Percentiles rank a stretch among this genome's conserved stretches.
Evolutionary conservation across 2,329 filamentous ascomycete genomes (phyloP).

Genomic region (Venturia aucupariae): DNA sequence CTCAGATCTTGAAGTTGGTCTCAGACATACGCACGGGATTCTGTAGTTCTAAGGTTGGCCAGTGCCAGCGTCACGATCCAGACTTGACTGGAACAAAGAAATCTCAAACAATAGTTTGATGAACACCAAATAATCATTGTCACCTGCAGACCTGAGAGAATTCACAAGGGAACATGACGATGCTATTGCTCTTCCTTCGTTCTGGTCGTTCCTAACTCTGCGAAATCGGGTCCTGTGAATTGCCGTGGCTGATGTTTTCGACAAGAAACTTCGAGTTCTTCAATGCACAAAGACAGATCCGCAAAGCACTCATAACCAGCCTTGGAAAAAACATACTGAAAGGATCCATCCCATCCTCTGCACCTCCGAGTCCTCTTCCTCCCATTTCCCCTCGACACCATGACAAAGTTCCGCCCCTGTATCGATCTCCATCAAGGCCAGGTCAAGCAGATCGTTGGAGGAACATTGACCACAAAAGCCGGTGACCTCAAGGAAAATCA

Average conservation of each 20-base stretch:
- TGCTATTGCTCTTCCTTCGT: not conserved
- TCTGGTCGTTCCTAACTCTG: not conserved
- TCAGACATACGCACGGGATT: no score
- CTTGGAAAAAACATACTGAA: not conserved
- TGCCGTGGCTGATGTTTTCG: not conserved
- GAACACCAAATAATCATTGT: not conserved
- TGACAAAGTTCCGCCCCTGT: slow-evolving; percentile 93
- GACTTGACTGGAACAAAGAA: no score
- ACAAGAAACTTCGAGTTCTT: not conserved
- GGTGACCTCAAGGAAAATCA: slow-evolving; percentile 73
- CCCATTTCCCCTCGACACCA: slow-evolving; percentile 28
- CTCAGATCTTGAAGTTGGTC: no score
- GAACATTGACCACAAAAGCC: slow-evolving; percentile 53
- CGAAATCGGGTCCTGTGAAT: not conserved
- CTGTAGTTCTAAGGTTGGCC: no score
- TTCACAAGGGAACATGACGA: not conserved
- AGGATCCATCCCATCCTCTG: no score
- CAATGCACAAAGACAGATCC: not conserved
- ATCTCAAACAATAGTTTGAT: not conserved
- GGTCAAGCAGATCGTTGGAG: slow-evolving; percentile 97
- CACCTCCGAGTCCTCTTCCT: no score
- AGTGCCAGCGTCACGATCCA: no score
- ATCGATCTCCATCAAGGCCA: slow-evolving; percentile 96
- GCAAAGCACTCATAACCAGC: not conserved
- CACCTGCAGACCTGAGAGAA: not conserved